Base-by-base conservation (phyloP, 805 yeast species). In the Kodamaea restingae region DNA sequence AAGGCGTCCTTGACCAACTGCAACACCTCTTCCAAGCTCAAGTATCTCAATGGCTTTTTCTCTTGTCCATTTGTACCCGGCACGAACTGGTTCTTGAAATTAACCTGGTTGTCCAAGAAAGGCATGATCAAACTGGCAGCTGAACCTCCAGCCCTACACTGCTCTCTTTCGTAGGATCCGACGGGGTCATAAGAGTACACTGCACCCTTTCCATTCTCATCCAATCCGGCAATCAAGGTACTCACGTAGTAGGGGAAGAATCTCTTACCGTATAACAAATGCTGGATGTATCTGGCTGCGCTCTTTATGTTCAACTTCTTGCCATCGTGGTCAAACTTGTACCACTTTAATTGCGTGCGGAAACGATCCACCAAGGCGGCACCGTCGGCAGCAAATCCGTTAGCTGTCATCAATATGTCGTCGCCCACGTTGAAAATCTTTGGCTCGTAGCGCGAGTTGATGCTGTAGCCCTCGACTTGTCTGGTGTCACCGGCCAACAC, bases 401-500 rank as follows among this genome's bases (percentile, higher is more conserved):
- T 91, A 46, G 98, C 96, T 2, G 95, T 80, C 67, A 93, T 76
- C 48, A 85, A 75, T 38, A 93, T 72, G 56, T 84, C 75, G 61
- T 91, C 97, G 36, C 97, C 98, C 43, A 87, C 84, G 50, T 82
- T 78, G 54, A 86, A 83, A 40, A 93, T 85, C 62, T 88, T 90
- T 31, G 95, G 93, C 61, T 87, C 93, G 61, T 84, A 81, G 57
- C 98, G 80, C 7, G 97, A 81, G 61, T 93, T 88, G 61, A 93
- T 93, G 46, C 86, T 81, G 66, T 88, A 93, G 15, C 97, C 98
- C 14, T 84, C 81, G 4, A 95, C 87, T 56, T 85, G 95, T 71
- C 98, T 83, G n/a, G 98, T 93, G 62, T 93, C 98, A 33, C 98
- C 98, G 1, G 98, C 98, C 45, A 93, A 72, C 25, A 93, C 93